Conservation (phyloP, 768 basidiomycete genomes). For the Boletus pseudopeckii region DNA sequence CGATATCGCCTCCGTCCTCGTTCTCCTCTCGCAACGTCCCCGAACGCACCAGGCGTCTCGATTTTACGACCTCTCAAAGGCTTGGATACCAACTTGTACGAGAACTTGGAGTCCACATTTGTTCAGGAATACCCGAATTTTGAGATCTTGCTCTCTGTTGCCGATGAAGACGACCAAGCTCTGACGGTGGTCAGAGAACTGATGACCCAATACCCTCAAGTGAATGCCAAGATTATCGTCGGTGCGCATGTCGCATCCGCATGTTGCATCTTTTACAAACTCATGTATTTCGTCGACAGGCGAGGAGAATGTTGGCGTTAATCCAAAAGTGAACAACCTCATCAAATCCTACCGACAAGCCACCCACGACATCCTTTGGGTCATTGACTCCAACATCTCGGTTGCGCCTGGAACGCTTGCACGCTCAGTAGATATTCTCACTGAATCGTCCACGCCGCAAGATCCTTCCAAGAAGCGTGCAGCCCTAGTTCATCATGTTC, state of each 20-base stretch:
- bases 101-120: slow-evolving; percentile 94
- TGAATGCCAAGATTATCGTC: slow-evolving; percentile 70
- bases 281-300: slow-evolving; percentile 42
- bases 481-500: slow-evolving; percentile 93
- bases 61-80: slow-evolving; percentile 94
- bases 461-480: slow-evolving; percentile 45
- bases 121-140: slow-evolving; percentile 87
- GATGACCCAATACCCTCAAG: slow-evolving; percentile 70
- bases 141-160: slow-evolving; percentile 89
- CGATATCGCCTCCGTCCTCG: slow-evolving; percentile 69
- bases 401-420: slow-evolving; percentile 76
- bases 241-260: slow-evolving; percentile 44
- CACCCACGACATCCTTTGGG: slow-evolving; percentile 88
- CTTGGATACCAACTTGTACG: slow-evolving; percentile 91
- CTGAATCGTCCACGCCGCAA: slow-evolving; percentile 37
- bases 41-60: slow-evolving; percentile 78
- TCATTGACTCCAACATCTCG: slow-evolving; percentile 93
- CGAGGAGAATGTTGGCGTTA: slow-evolving; percentile 81
- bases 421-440: slow-evolving; percentile 78
- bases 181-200: slow-evolving; percentile 78
- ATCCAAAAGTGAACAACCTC: slow-evolving; percentile 98
- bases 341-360: slow-evolving; percentile 80
- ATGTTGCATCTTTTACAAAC: neutral
- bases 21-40: slow-evolving; percentile 54
- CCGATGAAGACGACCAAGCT: slow-evolving; percentile 86